Evolutionary conservation across 148 eudicot species (phyloP).

Genomic region (Nepenthes gracilis): DNA sequence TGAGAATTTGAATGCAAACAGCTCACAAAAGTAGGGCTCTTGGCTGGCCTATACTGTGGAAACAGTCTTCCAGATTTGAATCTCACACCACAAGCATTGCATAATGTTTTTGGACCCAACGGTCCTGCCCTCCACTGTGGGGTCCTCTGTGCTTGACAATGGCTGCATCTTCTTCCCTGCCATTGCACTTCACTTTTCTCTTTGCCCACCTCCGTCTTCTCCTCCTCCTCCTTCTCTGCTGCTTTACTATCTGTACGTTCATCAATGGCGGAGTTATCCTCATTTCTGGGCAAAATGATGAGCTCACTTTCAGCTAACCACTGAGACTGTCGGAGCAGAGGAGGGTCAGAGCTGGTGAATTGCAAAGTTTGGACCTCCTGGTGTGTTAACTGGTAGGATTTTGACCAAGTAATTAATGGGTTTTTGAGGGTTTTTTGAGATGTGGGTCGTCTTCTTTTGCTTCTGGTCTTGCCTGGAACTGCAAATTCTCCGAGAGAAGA

Average conservation of each 20-base stretch:
- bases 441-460: slow-evolving; percentile 18
- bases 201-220: slow-evolving; percentile 4
- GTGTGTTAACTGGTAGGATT: neutral
- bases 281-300: slow-evolving; percentile 19
- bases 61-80: slow-evolving; percentile 37
- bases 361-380: neutral
- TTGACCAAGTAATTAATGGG: slow-evolving; percentile 14
- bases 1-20: slow-evolving; percentile 37
- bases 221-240: neutral
- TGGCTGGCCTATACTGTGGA: slow-evolving; percentile 50
- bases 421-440: slow-evolving; percentile 11
- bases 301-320: slow-evolving; percentile 44
- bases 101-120: slow-evolving; percentile 38
- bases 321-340: slow-evolving; percentile 27
- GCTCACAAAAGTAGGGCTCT: slow-evolving; percentile 45
- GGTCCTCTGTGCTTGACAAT: slow-evolving; percentile 35
- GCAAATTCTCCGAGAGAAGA: neutral
- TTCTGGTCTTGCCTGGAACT: slow-evolving; percentile 21
- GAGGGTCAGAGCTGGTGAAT: slow-evolving; percentile 19
- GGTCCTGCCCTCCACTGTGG: slow-evolving; percentile 56
- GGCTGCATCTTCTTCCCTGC: slow-evolving; percentile 29
- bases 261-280: neutral
- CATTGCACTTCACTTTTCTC: slow-evolving; percentile 5
- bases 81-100: slow-evolving; percentile 55
- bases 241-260: no score